Evolutionary conservation across 345 rosid genomes (phyloP), one percentile per base, ranked within the genome.

Genomic region (Eucalyptus tenuipes): DNA sequence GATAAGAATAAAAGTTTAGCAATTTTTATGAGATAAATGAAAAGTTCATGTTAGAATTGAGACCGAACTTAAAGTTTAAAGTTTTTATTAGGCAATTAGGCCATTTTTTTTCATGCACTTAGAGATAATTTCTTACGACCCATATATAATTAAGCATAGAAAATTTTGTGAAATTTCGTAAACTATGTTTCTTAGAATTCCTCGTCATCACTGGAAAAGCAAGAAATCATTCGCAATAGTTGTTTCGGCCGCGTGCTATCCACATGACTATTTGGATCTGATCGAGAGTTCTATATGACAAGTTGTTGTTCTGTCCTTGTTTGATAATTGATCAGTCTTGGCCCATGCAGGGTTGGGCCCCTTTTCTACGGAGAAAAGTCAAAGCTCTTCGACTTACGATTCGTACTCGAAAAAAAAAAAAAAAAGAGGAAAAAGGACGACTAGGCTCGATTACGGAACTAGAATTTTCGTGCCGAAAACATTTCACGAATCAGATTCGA

Each of bases 41-140:
- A 55, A 55, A 24, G 4, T 52, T 20, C 25, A 52, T 20, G 10
- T 2, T 10, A 8, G 0, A 52, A 8, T 55, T 55, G 29, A 55
- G 3, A 55, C 13, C 1, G 0, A 5, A 24, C 29, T 6, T 55
- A 55, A 55, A 9, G 1, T 4, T 55, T 55, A 4, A 25, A 55
- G 7, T 22, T 55, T 55, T 24, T 4, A 55, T 55, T 1, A 24
- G 3, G 6, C 0, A 55, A 55, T 55, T 4, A 24, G 13, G 29
- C 61, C 8, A 24, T 55, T 55, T 27, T 27, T 27, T 33, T 68
- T 2, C 13, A 68, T 17, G 44, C 25, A 33, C 13, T 68, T 68
- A 11, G 24, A 33, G 11, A 17, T 33, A 5, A 40, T 8, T 17
- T 33, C 44, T 33, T 5, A 33, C 1, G 1, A 33, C 25, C 42